A percentile compares a stretch with the other conserved stretches of the same genome.
Conservation (phyloP, 768 basidiomycete genomes). For the Leccinum rimulosum region DNA sequence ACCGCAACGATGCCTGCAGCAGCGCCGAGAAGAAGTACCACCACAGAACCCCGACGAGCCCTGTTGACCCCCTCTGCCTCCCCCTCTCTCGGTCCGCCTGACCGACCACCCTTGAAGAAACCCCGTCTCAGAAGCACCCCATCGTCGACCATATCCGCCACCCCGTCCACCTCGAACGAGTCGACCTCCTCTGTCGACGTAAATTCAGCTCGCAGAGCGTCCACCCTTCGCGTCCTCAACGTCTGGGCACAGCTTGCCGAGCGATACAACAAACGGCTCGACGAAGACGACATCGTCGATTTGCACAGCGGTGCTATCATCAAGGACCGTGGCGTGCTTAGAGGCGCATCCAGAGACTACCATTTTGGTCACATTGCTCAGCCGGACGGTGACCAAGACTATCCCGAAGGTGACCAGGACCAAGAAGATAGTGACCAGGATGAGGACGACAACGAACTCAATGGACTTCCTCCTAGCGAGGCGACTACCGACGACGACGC, state of each 20-base stretch:
- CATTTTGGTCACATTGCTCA: conserved; percentile 53
- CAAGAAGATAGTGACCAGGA: conserved; percentile 50
- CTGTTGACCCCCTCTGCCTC: conserved; percentile 29
- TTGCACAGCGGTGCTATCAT: conserved; percentile 58
- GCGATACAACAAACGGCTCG: conserved; percentile 61
- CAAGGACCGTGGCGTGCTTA: conserved; percentile 68
- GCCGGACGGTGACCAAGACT: conserved; percentile 37
- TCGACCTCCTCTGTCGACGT: conserved; percentile 39
- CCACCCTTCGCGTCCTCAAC: conserved; percentile 51
- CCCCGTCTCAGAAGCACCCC: conserved; percentile 47
- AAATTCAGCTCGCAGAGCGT: conserved; percentile 53
- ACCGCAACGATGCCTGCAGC: conserved; percentile 13
- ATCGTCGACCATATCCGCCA: conserved; percentile 41
- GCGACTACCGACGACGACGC: conserved; percentile 23
- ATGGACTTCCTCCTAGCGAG: conserved; percentile 42
- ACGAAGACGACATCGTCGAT: conserved; percentile 81
- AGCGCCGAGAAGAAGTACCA: not conserved
- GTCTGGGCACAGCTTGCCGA: conserved; percentile 69
- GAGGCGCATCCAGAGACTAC: conserved; percentile 38
- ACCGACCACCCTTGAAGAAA: conserved; percentile 47
- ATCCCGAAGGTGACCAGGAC: conserved; percentile 38
- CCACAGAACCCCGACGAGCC: conserved; percentile 11
- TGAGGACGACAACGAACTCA: conserved; percentile 58
- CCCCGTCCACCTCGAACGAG: conserved; percentile 27
- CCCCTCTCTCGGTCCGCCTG: conserved; percentile 30